A percentile compares a stretch with the other conserved stretches of the same genome.
phyloP scores from a whole-genome alignment of 2,329 filamentous ascomycete species.

The Fusarium aywerte region DNA sequence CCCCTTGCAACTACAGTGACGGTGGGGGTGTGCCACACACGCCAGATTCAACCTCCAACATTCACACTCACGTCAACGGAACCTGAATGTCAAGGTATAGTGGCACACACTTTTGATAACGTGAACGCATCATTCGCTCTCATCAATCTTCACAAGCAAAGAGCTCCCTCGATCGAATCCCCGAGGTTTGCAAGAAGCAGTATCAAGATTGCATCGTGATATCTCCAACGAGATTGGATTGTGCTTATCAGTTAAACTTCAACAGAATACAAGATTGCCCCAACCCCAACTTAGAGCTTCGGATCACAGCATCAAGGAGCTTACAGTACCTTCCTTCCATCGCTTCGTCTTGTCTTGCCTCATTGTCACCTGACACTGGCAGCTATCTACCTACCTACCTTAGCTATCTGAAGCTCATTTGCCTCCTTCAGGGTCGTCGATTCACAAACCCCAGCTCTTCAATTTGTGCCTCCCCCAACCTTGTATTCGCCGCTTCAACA shows the following conservation, averaged over 20 bases:
- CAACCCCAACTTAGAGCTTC: constrained; percentile 29
- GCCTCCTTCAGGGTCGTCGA: constrained; percentile 15
- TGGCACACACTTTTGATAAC: constrained; percentile 1
- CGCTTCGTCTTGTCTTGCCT: background rate
- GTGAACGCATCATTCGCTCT: constrained; percentile 19
- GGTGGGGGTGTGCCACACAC: constrained; percentile 32
- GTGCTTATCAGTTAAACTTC: constrained; percentile 24
- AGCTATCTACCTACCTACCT: background rate
- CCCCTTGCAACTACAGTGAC: constrained; percentile 34
- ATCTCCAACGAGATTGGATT: background rate
- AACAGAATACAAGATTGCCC: constrained; percentile 36
- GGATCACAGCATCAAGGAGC: background rate
- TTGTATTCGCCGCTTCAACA: constrained; percentile 31
- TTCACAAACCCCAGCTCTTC: constrained; percentile 27
- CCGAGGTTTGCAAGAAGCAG: constrained; percentile 20
- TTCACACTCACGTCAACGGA: constrained; percentile 3
- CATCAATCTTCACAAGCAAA: constrained; percentile 42
- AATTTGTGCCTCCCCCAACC: constrained; percentile 24
- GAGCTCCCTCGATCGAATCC: background rate
- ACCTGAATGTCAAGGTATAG: background rate
- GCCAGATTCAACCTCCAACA: constrained; percentile 33
- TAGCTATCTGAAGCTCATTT: constrained; percentile 4
- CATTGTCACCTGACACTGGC: constrained; percentile 8
- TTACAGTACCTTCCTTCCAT: background rate
- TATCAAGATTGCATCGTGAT: constrained; percentile 1